These are phyloP conservation scores for Pachysolen tannophilus DNA, from an alignment of 805 yeast species.

Conservation along the genomic window DNA sequence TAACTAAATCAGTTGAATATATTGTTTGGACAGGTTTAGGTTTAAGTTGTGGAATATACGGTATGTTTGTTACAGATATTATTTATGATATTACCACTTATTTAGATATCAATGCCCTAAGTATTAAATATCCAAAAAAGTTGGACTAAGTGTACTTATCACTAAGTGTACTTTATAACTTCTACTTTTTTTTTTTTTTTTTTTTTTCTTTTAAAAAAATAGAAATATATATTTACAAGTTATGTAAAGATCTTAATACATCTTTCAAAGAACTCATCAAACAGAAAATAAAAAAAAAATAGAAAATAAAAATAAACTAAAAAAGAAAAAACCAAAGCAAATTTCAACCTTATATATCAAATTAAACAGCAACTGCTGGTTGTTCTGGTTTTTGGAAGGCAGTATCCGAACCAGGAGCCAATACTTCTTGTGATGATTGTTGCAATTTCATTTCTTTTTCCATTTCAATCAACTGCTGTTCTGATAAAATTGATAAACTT, in stretches of 20 bases:
- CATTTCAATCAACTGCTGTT: slow-evolving; percentile 89
- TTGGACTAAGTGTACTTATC: slow-evolving; percentile 5
- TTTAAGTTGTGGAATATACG: slow-evolving; percentile 57
- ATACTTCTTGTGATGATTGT: slow-evolving; percentile 66
- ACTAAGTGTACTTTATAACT: too few species aligned
- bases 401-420: slow-evolving; percentile 59
- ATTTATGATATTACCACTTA: slow-evolving; percentile 72
- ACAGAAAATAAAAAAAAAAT: too few species aligned
- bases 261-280: too few species aligned
- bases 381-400: slow-evolving; percentile 22
- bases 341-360: too few species aligned
- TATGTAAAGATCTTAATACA: too few species aligned
- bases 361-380: slow-evolving; percentile 10
- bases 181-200: too few species aligned
- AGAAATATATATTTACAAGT: too few species aligned
- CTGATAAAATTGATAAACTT: slow-evolving; percentile 81
- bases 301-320: too few species aligned
- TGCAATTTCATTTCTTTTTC: slow-evolving; percentile 85
- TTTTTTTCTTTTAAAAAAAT: too few species aligned
- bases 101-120: slow-evolving; percentile 78
- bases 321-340: too few species aligned
- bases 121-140: slow-evolving; percentile 70
- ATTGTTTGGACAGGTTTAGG: slow-evolving; percentile 63
- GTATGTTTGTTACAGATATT: slow-evolving; percentile 66
- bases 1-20: slow-evolving; percentile 36